A percentile compares a stretch with the other conserved stretches of the same genome.
These are phyloP conservation scores for Ustulina deusta DNA, from an alignment of 2,329 filamentous ascomycete genomes.

Conservation along the genomic window DNA sequence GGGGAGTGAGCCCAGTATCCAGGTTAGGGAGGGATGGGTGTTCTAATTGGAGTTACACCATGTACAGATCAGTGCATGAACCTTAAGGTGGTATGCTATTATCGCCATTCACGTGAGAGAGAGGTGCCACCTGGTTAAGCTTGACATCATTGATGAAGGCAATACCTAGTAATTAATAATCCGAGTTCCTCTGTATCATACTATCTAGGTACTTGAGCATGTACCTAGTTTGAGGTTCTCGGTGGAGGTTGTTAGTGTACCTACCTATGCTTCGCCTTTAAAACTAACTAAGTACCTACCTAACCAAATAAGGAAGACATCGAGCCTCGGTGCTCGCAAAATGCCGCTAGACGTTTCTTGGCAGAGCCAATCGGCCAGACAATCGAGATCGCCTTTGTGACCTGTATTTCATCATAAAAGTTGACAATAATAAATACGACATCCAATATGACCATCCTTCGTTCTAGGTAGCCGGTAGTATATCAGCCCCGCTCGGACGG, in stretches of 20 bases:
- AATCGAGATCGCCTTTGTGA: slow-evolving; percentile 9
- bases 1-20: not conserved
- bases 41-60: too few relatives aligned
- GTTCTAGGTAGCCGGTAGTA: not conserved
- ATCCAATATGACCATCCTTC: not conserved
- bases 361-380: not conserved
- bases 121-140: too few relatives aligned
- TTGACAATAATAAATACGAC: not conserved
- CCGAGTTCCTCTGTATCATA: too few relatives aligned
- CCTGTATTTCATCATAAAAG: not conserved
- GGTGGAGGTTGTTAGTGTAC: not conserved
- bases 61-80: too few relatives aligned
- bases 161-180: not conserved
- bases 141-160: too few relatives aligned
- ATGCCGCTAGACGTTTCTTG: not conserved
- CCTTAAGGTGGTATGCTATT: too few relatives aligned
- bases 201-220: too few relatives aligned
- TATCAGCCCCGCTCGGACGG: not conserved
- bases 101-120: too few relatives aligned
- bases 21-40: too few relatives aligned
- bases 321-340: not conserved
- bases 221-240: too few relatives aligned
- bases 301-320: not conserved
- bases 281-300: not conserved
- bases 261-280: not conserved